Percentiles rank a stretch among this genome's conserved stretches.
These are phyloP conservation scores for Platanus orientalis DNA, from an alignment of 164 flowering plant genomes.

Conservation along the genomic window DNA sequence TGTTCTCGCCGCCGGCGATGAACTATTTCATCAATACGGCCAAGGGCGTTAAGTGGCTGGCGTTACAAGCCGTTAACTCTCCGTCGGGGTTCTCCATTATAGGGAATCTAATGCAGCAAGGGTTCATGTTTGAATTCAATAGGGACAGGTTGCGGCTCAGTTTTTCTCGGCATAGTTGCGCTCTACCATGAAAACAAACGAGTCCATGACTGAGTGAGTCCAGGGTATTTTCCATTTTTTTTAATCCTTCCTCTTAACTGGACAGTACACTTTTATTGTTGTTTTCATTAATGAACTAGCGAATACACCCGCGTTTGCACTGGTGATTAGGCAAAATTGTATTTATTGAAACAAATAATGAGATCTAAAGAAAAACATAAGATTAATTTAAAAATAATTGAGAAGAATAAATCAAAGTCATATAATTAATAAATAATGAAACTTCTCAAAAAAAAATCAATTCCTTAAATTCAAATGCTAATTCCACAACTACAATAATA, in stretches of 20 bases:
- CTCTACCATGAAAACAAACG: slow-evolving; percentile 14
- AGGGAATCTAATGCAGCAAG: slow-evolving; percentile 87
- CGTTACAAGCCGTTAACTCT: slow-evolving; percentile 45
- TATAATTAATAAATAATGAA: no score
- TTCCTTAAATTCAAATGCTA: no score
- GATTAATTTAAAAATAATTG: no score
- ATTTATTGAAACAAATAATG: no score
- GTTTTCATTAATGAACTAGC: no score
- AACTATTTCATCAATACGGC: slow-evolving; percentile 64
- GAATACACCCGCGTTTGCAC: no score
- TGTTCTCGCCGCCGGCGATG: slow-evolving; percentile 49
- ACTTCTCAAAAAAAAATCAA: no score
- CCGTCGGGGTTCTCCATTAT: slow-evolving; percentile 48
- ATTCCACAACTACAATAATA: no score
- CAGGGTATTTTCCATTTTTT: not conserved
- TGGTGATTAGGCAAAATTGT: no score
- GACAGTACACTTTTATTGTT: not conserved
- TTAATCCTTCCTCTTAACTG: no score
- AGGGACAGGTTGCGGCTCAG: slow-evolving; percentile 54
- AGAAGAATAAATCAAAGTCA: no score
- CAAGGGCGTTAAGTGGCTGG: slow-evolving; percentile 56
- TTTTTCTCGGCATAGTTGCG: slow-evolving; percentile 62
- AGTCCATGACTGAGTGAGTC: not conserved
- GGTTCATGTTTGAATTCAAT: slow-evolving; percentile 69
- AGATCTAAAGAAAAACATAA: no score